phyloP scores from a whole-genome alignment of 176 grass and related monocot genomes.

The Otatea glauca region DNA sequence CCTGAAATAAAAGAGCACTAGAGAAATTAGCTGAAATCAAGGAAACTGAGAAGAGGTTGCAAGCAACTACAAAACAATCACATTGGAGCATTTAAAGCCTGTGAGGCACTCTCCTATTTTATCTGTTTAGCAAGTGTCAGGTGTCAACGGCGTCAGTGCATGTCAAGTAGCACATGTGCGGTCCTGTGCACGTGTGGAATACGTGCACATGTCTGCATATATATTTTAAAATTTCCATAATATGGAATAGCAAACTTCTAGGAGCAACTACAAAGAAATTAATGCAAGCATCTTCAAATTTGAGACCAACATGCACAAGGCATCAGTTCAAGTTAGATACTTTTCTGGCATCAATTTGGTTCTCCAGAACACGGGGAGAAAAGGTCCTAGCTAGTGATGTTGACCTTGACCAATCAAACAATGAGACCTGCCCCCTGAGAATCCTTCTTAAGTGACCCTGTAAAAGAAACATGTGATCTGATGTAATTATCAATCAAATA shows the following conservation, averaged over 20 bases:
- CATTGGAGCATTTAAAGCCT: not conserved
- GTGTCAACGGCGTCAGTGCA: not conserved
- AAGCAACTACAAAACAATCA: constrained; percentile 31
- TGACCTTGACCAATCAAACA: constrained; percentile 98
- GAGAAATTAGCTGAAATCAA: constrained; percentile 33
- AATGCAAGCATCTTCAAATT: not conserved
- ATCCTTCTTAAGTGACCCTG: constrained; percentile 99
- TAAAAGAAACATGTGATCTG: constrained; percentile 39
- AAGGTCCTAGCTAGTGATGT: constrained; percentile 81
- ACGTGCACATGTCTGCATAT: no score
- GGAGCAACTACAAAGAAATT: no score
- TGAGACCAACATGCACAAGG: not conserved
- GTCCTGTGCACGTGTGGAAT: no score
- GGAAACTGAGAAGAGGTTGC: constrained; percentile 23
- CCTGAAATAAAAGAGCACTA: constrained; percentile 60
- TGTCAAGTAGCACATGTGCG: constrained; percentile 4
- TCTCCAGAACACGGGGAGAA: constrained; percentile 71
- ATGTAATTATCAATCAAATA: constrained; percentile 2
- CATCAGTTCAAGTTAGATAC: constrained; percentile 41
- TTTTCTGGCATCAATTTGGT: constrained; percentile 95
- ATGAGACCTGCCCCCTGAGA: constrained; percentile 92
- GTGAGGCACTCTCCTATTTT: not conserved
- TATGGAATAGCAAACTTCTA: no score
- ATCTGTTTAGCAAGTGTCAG: constrained; percentile 19
- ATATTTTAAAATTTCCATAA: no score